A percentile compares a stretch with the other conserved stretches of the same genome.
Conservation (phyloP, 306 rosid species). For the Acacia acuminata region DNA sequence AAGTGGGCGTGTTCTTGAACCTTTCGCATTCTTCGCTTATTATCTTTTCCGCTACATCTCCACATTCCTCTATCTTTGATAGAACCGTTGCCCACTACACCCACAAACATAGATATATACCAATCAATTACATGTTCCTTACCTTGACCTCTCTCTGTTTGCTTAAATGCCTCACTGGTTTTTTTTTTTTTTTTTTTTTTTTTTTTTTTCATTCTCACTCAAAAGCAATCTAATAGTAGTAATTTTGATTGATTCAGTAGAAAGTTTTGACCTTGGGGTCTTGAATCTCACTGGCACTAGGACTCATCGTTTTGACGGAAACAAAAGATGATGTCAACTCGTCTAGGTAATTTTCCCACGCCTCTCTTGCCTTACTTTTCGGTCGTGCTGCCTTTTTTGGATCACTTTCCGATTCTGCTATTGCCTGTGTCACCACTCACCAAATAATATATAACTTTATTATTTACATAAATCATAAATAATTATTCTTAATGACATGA, state of each 20-base stretch:
- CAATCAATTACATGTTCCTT: not conserved
- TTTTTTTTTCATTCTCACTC: not conserved
- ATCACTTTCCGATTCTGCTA: not conserved
- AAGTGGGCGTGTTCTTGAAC: not conserved
- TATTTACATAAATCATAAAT: too few relatives aligned
- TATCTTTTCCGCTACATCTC: not conserved
- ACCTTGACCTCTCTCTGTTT: not conserved
- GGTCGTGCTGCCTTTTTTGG: not conserved
- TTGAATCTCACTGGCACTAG: not conserved
- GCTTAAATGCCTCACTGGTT: too few relatives aligned
- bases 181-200: too few relatives aligned
- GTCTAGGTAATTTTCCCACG: not conserved
- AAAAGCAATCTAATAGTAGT: not conserved
- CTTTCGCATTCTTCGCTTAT: not conserved
- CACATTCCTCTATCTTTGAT: not conserved
- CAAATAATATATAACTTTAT: too few relatives aligned
- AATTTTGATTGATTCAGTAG: not conserved
- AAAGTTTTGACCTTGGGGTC: conserved; percentile 20
- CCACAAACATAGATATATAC: not conserved
- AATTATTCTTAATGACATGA: not conserved
- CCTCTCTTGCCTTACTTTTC: too few relatives aligned
- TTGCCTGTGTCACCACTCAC: not conserved
- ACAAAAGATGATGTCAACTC: too few relatives aligned
- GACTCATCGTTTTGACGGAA: not conserved
- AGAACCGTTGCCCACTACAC: not conserved